Evolutionary conservation across 2,329 filamentous ascomycete genomes (phyloP).

Genomic region (Ophiocordyceps sinensis): DNA sequence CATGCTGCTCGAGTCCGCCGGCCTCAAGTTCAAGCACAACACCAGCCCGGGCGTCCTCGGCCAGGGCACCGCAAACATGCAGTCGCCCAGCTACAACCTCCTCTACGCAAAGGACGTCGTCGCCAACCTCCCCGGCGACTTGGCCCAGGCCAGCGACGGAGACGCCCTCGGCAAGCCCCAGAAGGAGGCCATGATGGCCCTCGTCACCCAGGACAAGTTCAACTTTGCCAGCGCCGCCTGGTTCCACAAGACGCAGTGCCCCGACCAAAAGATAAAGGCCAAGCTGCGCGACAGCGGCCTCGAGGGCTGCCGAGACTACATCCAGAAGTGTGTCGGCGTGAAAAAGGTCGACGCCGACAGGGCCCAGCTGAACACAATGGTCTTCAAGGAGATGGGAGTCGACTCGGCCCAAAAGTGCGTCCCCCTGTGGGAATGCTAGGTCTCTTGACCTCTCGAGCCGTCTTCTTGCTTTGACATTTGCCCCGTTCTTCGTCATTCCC

Average conservation of each 20-base stretch:
- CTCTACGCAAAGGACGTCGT: conserved; percentile 33
- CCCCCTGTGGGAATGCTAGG: background rate
- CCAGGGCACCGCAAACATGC: conserved; percentile 54
- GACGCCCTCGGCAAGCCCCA: conserved; percentile 16
- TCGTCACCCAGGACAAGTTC: conserved; percentile 32
- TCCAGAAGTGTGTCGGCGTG: conserved; percentile 34
- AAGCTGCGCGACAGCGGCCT: conserved; percentile 19
- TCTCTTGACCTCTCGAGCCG: background rate
- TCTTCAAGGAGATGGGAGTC: background rate
- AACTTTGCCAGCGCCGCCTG: conserved; percentile 40
- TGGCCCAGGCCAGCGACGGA: conserved; percentile 12
- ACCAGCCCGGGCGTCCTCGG: conserved; percentile 40
- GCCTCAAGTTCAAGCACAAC: conserved; percentile 61
- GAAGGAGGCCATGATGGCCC: conserved; percentile 23
- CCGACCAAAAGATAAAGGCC: conserved; percentile 12
- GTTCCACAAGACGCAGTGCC: conserved; percentile 33
- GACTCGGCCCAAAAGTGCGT: background rate
- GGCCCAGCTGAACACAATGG: background rate
- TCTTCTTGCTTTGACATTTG: background rate
- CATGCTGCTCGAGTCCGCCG: conserved; percentile 55
- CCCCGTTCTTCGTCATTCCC: no score
- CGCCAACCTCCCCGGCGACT: conserved; percentile 18
- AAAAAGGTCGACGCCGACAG: conserved; percentile 4
- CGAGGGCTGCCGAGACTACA: conserved; percentile 27
- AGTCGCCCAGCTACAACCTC: conserved; percentile 28